Evolutionary conservation across 1,284 basidiomycete genomes (phyloP), one percentile per base, ranked within the genome.

Genomic region (Hemileccinum hortonii): DNA sequence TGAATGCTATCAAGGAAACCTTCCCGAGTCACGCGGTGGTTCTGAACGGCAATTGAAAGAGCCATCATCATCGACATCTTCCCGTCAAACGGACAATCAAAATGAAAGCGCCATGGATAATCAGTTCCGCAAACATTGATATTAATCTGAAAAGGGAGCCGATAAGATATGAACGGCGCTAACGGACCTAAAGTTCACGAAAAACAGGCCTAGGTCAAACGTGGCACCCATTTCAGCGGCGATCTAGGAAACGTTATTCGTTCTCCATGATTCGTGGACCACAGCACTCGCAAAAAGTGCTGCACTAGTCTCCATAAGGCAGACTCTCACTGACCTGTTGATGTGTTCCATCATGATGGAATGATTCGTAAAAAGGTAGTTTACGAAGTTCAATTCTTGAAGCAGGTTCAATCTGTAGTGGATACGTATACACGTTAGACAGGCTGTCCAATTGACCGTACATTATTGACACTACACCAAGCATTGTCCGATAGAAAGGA

Each of bases 41-140:
- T 6, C 43, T 43, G 4, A 18, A 69, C 53, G 39, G 42, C 63
- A 47, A 66, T 58, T 44, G 69, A 57, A 37, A 69, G 53, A 1
- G 53, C 64, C 44, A 32, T 63, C 8, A 32, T 63, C 8, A 9
- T 7, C 2, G 8, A 9, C 37, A 44, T 56, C 22, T 32, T 41
- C 33, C 50, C 49, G 14, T 15, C n/a, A 5, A 30, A 12, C 14
- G 33, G 37, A 12, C 3, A 5, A 44, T 24, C 18, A 14, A 45
- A 30, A 29, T 44, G 47, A 45, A 24, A 29, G 32, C 15, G 44
- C 7, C 62, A 64, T 55, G 4, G 35, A 18, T 9, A 21, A 47
- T 40, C 15, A 22, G 11, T 46, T 32, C 16, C 33, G n/a, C 35
- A n/a, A 39, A 35, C 8, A 19, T 18, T 10, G 42, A 32, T 3